A percentile compares a stretch with the other conserved stretches of the same genome.
phyloP scores from a whole-genome alignment of 768 basidiomycete genomes.

The Boletellus ananiceps region DNA sequence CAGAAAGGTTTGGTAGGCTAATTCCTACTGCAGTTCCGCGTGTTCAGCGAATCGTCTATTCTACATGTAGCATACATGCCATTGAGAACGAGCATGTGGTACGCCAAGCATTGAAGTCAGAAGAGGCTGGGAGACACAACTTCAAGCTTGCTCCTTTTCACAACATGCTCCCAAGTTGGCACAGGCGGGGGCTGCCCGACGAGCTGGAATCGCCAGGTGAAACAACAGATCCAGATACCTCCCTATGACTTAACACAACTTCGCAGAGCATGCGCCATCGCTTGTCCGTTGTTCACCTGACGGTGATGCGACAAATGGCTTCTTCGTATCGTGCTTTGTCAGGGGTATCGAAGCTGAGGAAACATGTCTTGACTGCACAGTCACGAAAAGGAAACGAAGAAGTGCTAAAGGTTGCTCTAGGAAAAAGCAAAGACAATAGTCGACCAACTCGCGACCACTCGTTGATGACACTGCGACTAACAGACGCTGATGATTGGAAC shows the following conservation, averaged over 20 bases:
- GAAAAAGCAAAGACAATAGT: slow-evolving; percentile 22
- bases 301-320: slow-evolving; percentile 90
- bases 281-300: slow-evolving; percentile 71
- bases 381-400: slow-evolving; percentile 25
- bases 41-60: slow-evolving; percentile 84
- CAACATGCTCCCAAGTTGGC: slow-evolving; percentile 79
- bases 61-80: slow-evolving; percentile 93
- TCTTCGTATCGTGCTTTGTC: slow-evolving; percentile 95
- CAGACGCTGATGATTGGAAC: slow-evolving; percentile 9
- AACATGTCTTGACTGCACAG: slow-evolving; percentile 2
- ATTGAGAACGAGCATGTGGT: slow-evolving; percentile 94
- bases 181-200: slow-evolving; percentile 66
- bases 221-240: neutral
- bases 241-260: neutral
- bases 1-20: slow-evolving; percentile 5
- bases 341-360: neutral
- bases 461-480: neutral
- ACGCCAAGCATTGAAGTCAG: slow-evolving; percentile 60
- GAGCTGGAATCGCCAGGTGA: slow-evolving; percentile 57
- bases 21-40: slow-evolving; percentile 54
- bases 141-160: slow-evolving; percentile 67
- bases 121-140: slow-evolving; percentile 54
- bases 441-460: neutral
- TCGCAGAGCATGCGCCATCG: slow-evolving; percentile 52
- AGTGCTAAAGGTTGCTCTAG: slow-evolving; percentile 12